These are phyloP conservation scores for Nakaseomyces delphensis DNA, from an alignment of 1,139 yeast genomes.

Conservation along the genomic window DNA sequence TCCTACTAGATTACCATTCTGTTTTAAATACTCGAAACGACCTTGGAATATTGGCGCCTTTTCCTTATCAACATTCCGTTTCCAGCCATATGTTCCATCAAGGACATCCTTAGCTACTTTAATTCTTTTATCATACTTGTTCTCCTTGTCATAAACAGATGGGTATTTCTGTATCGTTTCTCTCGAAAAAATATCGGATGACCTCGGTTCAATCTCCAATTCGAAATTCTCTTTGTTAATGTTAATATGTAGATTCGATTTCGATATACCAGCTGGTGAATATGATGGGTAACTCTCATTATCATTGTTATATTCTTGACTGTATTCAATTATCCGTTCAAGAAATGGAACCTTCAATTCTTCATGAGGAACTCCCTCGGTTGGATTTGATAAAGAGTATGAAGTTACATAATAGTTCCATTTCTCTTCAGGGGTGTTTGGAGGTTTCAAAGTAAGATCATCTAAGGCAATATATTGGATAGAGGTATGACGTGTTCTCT, in stretches of 20 bases:
- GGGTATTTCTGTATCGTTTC: constrained; percentile 33
- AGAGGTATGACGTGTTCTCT: constrained; percentile 43
- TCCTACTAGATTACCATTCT: constrained; percentile 14
- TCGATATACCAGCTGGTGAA: constrained; percentile 55
- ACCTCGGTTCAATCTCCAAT: constrained; percentile 71
- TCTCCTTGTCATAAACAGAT: constrained; percentile 23
- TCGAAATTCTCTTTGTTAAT: constrained; percentile 73
- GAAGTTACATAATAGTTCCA: constrained; percentile 93
- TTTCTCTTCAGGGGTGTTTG: constrained; percentile 63
- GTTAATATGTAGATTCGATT: constrained; percentile 71
- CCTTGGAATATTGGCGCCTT: background rate
- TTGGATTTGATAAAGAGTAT: constrained; percentile 89
- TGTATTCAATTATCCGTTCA: constrained; percentile 49
- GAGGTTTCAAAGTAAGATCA: constrained; percentile 77
- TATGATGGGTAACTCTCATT: constrained; percentile 14
- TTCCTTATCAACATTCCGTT: constrained; percentile 13
- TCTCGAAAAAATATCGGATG: constrained; percentile 72
- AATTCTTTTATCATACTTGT: constrained; percentile 19
- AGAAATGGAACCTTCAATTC: constrained; percentile 66
- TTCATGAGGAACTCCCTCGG: constrained; percentile 91
- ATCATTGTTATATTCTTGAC: constrained; percentile 32
- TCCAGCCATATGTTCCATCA: constrained; percentile 22
- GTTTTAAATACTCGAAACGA: constrained; percentile 10
- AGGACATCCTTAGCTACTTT: constrained; percentile 16
- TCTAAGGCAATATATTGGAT: constrained; percentile 82